Conservation (phyloP, 495 filamentous ascomycete genomes). For the Polyplosphaeria fusca region DNA sequence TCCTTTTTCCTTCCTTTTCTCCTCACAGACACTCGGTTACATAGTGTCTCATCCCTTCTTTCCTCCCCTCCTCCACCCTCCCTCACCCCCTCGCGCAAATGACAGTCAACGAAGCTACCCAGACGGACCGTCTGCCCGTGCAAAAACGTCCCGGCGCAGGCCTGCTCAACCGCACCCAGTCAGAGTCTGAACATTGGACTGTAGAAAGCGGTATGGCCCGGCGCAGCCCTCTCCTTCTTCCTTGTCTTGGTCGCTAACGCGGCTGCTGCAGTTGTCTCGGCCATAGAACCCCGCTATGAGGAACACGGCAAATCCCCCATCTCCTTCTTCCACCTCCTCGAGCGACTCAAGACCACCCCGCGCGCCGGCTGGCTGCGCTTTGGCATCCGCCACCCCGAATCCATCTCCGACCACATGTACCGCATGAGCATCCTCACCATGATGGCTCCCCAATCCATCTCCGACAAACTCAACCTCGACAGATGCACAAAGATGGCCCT, state of each 20-base stretch:
- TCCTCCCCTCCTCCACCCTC: background rate
- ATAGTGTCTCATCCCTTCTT: too few relatives aligned
- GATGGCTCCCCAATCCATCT: conserved; percentile 77
- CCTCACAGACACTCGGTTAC: too few relatives aligned
- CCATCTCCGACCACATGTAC: conserved; percentile 98
- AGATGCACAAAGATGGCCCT: conserved; percentile 91
- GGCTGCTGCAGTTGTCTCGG: conserved; percentile 40
- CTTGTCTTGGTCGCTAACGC: background rate
- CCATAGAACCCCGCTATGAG: conserved; percentile 51
- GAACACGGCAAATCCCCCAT: conserved; percentile 69
- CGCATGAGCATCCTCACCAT: conserved; percentile 96
- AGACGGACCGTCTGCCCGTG: conserved; percentile 35
- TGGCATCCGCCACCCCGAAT: conserved; percentile 69
- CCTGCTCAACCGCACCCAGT: conserved; percentile 20
- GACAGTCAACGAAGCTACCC: conserved; percentile 10
- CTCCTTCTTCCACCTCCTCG: conserved; percentile 88
- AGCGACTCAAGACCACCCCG: conserved; percentile 90
- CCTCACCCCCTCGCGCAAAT: background rate
- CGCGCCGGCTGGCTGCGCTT: conserved; percentile 95
- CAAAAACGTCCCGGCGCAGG: conserved; percentile 24
- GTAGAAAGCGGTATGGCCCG: conserved; percentile 38
- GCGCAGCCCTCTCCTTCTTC: conserved; percentile 10
- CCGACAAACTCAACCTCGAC: conserved; percentile 65
- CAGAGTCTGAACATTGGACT: conserved; percentile 31
- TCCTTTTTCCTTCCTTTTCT: too few relatives aligned